Percentiles rank a stretch among this genome's conserved stretches.
Evolutionary conservation across 306 rosid genomes (phyloP).

Genomic region (Rosa lucieae): DNA sequence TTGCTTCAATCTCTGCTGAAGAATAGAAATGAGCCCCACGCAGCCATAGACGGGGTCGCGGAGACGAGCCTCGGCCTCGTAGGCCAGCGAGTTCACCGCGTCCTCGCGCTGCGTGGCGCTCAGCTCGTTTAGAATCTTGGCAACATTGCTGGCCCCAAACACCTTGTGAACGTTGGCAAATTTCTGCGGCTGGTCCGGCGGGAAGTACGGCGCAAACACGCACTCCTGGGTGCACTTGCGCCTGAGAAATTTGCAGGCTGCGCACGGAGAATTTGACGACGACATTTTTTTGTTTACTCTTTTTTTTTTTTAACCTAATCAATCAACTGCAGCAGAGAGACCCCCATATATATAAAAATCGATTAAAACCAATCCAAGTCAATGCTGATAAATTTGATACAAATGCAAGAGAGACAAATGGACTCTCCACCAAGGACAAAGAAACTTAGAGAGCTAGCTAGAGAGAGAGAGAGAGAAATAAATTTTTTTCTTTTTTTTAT

Average conservation of each 20-base stretch:
- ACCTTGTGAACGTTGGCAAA: conserved; percentile 82
- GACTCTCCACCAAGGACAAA: conserved; percentile 16
- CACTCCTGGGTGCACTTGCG: conserved; percentile 92
- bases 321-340: conserved; percentile 11
- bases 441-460: not conserved
- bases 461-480: not conserved
- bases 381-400: conserved; percentile 10
- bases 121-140: conserved; percentile 79
- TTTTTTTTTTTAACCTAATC: conserved; percentile 7
- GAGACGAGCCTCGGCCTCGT: conserved; percentile 83
- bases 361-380: conserved; percentile 23
- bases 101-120: conserved; percentile 67
- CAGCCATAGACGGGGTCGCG: conserved; percentile 93
- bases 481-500: not conserved
- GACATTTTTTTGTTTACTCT: conserved; percentile 18
- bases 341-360: not conserved
- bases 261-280: conserved; percentile 79
- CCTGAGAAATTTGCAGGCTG: conserved; percentile 79
- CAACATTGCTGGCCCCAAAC: conserved; percentile 89
- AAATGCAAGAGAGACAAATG: conserved; percentile 8
- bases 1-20: conserved; percentile 63
- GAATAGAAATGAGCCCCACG: conserved; percentile 85
- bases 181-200: conserved; percentile 37
- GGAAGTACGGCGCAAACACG: conserved; percentile 79
- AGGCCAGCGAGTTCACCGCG: conserved; percentile 88